Base-by-base conservation (phyloP, 805 yeast species). In the Candida khao-thaluensis region DNA sequence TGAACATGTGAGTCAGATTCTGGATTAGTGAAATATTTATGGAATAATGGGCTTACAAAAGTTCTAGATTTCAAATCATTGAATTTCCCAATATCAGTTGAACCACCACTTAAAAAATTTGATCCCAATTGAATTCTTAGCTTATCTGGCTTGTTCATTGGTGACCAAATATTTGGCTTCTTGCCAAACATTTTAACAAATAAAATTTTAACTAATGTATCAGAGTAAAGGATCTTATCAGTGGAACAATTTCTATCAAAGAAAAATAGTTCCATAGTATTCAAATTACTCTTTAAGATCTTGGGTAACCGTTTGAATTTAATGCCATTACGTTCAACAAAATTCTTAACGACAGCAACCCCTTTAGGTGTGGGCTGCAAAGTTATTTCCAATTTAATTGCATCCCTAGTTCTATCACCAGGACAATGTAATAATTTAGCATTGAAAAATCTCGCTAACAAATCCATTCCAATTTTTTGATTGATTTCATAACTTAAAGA, bases 321-420 rank as follows among this genome's bases (percentile, higher is more conserved):
- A 34, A 80, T 57, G 0, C 89, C 95, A 33, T 72, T 58, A 29
- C 66, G 74, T 36, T 69, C 64, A 44, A 83, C 79, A 55, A 81
- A 87, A 12, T 69, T 64, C 35, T 77, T 78, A 2, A 90, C 59
- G 0, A 87, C 53, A 0, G 88, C 81, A 6, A 88, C 79, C 1
- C 97, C 98, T 53, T 91, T 91, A 0, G 97, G 89, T 0, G 96
- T 87, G 3, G 96, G 95, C 54, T 91, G 97, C 20, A 87, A 54
- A 3, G 60, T 64, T 2, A 17, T 11, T 4, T 25, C 25, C 0
- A 52, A 60, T 36, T 72, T 72, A 5, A 81, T 70, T 29, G 56
- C 62, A 10, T 55, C 47, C 30, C 84, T 56, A 0, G 95, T 87
- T 50, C 91, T 65, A 45, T 84, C 89, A 2, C 77, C 75, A 0